Percentiles rank a stretch among this genome's conserved stretches.
Conservation (phyloP, 1,284 basidiomycete genomes). For the Ustilago shanxiensis region DNA sequence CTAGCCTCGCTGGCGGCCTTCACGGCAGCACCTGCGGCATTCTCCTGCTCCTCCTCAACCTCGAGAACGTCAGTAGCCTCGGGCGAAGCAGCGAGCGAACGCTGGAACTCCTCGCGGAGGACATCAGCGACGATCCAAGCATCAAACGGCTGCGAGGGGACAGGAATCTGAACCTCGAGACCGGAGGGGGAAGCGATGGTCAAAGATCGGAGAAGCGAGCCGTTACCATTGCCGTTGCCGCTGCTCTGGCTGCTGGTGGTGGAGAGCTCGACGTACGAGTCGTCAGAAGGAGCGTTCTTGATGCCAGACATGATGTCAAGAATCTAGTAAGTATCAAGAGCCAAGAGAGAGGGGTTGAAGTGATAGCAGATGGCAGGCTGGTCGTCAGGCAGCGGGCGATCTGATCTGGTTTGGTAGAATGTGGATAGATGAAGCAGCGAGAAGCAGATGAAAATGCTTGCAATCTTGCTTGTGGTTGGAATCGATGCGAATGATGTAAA, state of each 20-base stretch:
- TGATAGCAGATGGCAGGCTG: conserved; percentile 34
- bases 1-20: conserved; percentile 43
- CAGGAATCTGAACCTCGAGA: conserved; percentile 57
- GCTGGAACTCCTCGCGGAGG: conserved; percentile 62
- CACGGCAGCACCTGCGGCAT: conserved; percentile 41
- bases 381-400: conserved; percentile 48
- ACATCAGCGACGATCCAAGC: conserved; percentile 65
- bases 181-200: conserved; percentile 39
- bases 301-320: conserved; percentile 30
- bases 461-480: conserved; percentile 13
- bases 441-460: conserved; percentile 3
- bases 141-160: conserved; percentile 59
- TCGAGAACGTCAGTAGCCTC: conserved; percentile 49
- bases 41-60: conserved; percentile 59
- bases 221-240: conserved; percentile 39
- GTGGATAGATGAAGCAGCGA: conserved; percentile 15
- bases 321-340: background rate
- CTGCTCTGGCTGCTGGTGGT: conserved; percentile 48
- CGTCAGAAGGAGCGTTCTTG: conserved; percentile 51
- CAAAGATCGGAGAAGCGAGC: conserved; percentile 40
- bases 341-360: background rate
- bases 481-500: background rate
- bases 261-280: conserved; percentile 53
- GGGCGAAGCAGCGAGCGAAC: conserved; percentile 56
- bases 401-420: conserved; percentile 5